Conservation (phyloP, 164 flowering plant species). For the Macadamia tetraphylla region DNA sequence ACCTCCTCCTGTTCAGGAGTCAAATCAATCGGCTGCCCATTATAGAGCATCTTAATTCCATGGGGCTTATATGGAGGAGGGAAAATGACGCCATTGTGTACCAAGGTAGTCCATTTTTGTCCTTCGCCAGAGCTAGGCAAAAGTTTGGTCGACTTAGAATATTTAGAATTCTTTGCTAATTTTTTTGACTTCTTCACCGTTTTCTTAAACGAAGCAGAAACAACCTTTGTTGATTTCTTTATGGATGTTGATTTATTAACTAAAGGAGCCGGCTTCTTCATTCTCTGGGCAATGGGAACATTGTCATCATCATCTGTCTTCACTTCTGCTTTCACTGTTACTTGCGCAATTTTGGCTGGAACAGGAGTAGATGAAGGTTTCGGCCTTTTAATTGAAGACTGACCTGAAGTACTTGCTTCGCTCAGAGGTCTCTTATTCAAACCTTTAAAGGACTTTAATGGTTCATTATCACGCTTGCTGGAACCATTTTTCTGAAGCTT, state of each 20-base stretch:
- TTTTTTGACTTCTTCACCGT: conserved; percentile 49
- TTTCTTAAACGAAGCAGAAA: conserved; percentile 49
- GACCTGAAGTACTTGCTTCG: conserved; percentile 29
- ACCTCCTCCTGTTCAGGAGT: conserved; percentile 98
- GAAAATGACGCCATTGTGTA: conserved; percentile 92
- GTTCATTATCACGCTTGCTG: conserved; percentile 22
- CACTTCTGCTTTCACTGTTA: conserved; percentile 43
- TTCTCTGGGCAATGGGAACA: conserved; percentile 62
- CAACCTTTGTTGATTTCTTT: conserved; percentile 44
- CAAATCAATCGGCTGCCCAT: conserved; percentile 72
- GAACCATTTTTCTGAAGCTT: conserved; percentile 70
- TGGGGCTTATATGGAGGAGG: conserved; percentile 94
- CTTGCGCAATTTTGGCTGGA: conserved; percentile 34
- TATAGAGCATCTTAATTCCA: conserved; percentile 87
- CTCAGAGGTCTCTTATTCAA: conserved; percentile 63
- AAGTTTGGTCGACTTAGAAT: conserved; percentile 59
- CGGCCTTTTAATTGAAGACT: conserved; percentile 50
- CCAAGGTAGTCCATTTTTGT: conserved; percentile 92
- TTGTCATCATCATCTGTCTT: conserved; percentile 61
- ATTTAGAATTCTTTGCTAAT: conserved; percentile 40
- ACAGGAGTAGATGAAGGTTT: conserved; percentile 41
- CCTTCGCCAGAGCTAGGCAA: conserved; percentile 86
- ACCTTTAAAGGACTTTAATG: conserved; percentile 22
- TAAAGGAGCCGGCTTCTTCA: conserved; percentile 41
- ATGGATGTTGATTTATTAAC: conserved; percentile 32